A percentile compares a stretch with the other conserved stretches of the same genome.
Conservation (phyloP, 2,329 filamentous ascomycete genomes). For the Emergomyces orientalis region DNA sequence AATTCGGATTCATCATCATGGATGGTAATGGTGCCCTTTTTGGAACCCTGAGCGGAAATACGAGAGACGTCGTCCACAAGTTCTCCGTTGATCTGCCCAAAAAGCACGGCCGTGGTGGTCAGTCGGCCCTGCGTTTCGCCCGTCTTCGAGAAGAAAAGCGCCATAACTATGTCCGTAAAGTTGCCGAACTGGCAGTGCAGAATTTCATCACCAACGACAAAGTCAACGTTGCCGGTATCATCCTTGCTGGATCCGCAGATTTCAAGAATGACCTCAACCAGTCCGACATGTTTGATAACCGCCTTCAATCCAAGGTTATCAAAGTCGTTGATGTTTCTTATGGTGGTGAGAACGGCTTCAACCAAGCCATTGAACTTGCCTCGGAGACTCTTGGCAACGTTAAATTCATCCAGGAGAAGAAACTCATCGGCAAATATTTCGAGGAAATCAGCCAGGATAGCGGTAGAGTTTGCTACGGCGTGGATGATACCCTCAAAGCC, state of each 20-base stretch:
- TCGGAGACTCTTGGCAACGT: conserved; percentile 95
- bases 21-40: conserved; percentile 98
- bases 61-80: conserved; percentile 92
- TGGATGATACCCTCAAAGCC: conserved; percentile 95
- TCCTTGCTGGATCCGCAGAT: conserved; percentile 92
- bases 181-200: conserved; percentile 93
- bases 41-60: conserved; percentile 93
- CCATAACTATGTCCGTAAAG: conserved; percentile 99
- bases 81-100: conserved; percentile 98
- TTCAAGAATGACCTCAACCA: conserved; percentile 99
- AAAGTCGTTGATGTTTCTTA: conserved; percentile 99
- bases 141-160: conserved; percentile 99
- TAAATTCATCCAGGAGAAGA: conserved; percentile 99
- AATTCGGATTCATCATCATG: conserved; percentile 99
- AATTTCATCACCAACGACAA: conserved; percentile 99
- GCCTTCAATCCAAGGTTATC: conserved; percentile 90
- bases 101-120: conserved; percentile 99
- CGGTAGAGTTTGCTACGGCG: conserved; percentile 93
- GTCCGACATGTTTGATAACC: conserved; percentile 92
- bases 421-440: conserved; percentile 97
- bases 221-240: conserved; percentile 91
- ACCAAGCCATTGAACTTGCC: conserved; percentile 94
- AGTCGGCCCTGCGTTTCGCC: conserved; percentile 97
- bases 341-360: conserved; percentile 98
- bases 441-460: conserved; percentile 98